Conservation (phyloP, 305 asterid species). For the Rubia balearica region DNA sequence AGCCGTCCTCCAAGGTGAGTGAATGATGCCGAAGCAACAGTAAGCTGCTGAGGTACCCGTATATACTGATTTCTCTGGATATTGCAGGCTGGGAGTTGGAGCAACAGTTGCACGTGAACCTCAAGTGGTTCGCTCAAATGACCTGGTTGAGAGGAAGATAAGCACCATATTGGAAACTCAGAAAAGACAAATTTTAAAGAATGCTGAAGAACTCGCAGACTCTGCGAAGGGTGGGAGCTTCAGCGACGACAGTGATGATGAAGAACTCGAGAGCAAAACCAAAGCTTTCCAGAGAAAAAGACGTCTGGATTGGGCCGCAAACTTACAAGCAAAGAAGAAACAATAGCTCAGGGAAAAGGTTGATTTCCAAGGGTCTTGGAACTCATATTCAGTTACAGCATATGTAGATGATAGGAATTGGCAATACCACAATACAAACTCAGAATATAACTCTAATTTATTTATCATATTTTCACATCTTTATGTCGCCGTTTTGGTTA, state of each 20-base stretch:
- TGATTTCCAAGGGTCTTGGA: neutral
- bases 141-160: constrained; percentile 56
- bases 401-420: neutral
- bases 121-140: constrained; percentile 32
- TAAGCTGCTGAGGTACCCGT: constrained; percentile 4
- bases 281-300: constrained; percentile 62
- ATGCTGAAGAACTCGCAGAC: constrained; percentile 29
- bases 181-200: constrained; percentile 33
- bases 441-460: neutral
- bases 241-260: constrained; percentile 52
- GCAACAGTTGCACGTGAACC: constrained; percentile 59
- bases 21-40: constrained; percentile 4
- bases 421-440: neutral
- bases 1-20: constrained; percentile 69
- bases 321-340: constrained; percentile 33
- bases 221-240: constrained; percentile 30
- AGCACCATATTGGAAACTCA: constrained; percentile 42
- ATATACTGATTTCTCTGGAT: constrained; percentile 14
- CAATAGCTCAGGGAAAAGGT: constrained; percentile 18
- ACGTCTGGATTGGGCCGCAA: constrained; percentile 23
- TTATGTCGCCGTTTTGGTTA: neutral
- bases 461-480: neutral
- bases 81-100: constrained; percentile 74
- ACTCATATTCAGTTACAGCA: neutral
- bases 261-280: constrained; percentile 62